Evolutionary conservation across 495 filamentous ascomycete genomes (phyloP).

Genomic region (Trichoderma parareesei): DNA sequence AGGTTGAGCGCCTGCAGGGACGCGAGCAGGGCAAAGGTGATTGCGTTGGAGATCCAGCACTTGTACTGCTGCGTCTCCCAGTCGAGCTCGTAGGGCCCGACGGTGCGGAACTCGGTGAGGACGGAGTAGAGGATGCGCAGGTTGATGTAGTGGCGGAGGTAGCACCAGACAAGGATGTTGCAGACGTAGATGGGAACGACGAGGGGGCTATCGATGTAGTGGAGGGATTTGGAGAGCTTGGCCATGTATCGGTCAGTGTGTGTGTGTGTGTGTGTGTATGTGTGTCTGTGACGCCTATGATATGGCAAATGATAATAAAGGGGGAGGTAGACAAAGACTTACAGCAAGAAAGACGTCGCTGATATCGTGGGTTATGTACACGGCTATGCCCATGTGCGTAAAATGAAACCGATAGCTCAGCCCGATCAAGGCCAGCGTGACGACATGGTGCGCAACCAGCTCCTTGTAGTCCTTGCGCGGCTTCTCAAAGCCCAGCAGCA

Average conservation of each 20-base stretch:
- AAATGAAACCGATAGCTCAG: conserved; percentile 97
- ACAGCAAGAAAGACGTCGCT: conserved; percentile 96
- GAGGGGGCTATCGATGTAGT: conserved; percentile 76
- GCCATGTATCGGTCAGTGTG: not conserved
- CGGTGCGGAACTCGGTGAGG: conserved; percentile 77
- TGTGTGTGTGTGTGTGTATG: not conserved
- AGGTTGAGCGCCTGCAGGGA: conserved; percentile 73
- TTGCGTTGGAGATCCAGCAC: conserved; percentile 64
- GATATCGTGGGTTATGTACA: conserved; percentile 97
- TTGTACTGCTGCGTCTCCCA: conserved; percentile 84
- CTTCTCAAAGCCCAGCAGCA: conserved; percentile 85
- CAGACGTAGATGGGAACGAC: conserved; percentile 74
- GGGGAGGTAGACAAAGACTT: not conserved
- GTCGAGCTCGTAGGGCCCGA: conserved; percentile 81
- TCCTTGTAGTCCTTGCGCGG: conserved; percentile 95
- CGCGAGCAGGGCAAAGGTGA: conserved; percentile 63
- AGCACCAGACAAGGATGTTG: conserved; percentile 83
- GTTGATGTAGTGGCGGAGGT: conserved; percentile 88
- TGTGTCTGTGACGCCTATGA: no score
- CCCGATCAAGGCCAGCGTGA: conserved; percentile 77
- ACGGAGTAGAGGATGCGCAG: conserved; percentile 77
- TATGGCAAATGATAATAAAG: no score
- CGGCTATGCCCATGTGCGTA: conserved; percentile 89
- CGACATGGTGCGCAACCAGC: conserved; percentile 88
- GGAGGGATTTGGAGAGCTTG: conserved; percentile 80